Base-by-base conservation (phyloP, 352 stramenopile genomes). In the Phytophthora gonapodyides region DNA sequence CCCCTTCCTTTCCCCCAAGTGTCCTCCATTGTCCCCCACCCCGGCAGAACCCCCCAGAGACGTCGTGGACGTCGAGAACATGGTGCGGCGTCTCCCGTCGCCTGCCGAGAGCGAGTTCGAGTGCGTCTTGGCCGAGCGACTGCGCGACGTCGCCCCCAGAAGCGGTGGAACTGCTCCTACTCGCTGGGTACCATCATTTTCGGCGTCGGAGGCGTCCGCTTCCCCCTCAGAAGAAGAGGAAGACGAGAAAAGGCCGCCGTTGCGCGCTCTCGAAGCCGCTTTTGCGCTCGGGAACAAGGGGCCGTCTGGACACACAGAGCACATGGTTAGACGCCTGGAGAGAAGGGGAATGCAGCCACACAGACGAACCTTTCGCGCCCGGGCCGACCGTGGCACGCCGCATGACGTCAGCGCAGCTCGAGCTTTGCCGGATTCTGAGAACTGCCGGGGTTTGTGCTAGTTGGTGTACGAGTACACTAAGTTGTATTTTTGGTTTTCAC, bases 1-100 rank as follows among this genome's bases (percentile, higher is more conserved):
- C 1, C 85, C 85, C 11, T 84, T 87, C 1, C 84, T 71, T 44
- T 89, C 84, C 0, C 42, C 50, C 2, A 53, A 31, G 36, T 76
- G 36, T 59, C 66, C 41, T 38, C 34, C 57, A 49, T 47, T 61
- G 15, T 63, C 47, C 3, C 24, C 49, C 3, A 36, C 17, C 42
- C 36, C 11, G 12, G 43, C 21, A 3, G 63, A 71, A 31, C 51
- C 65, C 34, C 46, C 52, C 8, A 75, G 47, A 11, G 55, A 64
- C 40, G 57, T 75, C 11, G 57, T 51, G 21, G 69, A 67, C 16
- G 63, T 53, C n/a, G 69, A 72, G 36, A 82, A 79, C 73, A 82
- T 79, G 15, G 63, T 77, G 43, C 67, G 69, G 36, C 73, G 70
- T n/a, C 67, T 55, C 17, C 47, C 36, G 31, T 82, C 67, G 27